Base-by-base conservation (phyloP, 192 early-diverging fungal genomes). In the Coemansia sp. region DNA sequence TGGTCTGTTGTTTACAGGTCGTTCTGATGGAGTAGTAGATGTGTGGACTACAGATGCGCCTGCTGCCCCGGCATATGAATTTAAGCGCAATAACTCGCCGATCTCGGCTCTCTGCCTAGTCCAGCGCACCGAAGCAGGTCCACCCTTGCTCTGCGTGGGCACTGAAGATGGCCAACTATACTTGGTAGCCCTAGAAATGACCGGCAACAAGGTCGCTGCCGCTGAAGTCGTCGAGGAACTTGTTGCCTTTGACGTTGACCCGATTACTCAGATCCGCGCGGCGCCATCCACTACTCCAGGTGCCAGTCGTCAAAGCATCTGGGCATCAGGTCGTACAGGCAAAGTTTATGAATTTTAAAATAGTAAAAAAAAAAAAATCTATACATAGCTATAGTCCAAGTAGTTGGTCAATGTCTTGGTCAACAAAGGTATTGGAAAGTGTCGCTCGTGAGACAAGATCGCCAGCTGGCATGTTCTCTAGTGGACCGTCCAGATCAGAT, bases 91-190 rank as follows among this genome's bases (percentile, higher is more conserved):
- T 52, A 50, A 53, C 3, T 74, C 81, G 13, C 16, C 81, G 9
- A 50, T 83, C 0, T 74, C 81, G 0, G 68, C 34, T 18, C 49
- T 83, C 67, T 64, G 68, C 39, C 61, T 83, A 6, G 81, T 83
- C 31, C 49, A 40, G n/a, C 53, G 60, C 71, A 53, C 36, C 8
- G 16, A 69, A 3, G 20, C 43, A 1, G 49, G 46, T 11, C n/a
- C 31, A 0, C 70, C 81, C 33, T 57, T 66, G 10, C 61, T 75
- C 10, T 83, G 81, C 40, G 73, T 78, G 2, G 75, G 72, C 44
- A 72, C 81, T 20, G 75, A 78, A 53, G 81, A 83, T 29, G 81
- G 81, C 20, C 81, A 83, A 64, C 61, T 83, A 18, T 83, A 62
- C 31, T 11, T 78, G 34, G 73, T 49, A 15, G 53, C 73, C 0